Conservation (phyloP, 495 filamentous ascomycete species). For the Neurospora tetrasperma region DNA sequence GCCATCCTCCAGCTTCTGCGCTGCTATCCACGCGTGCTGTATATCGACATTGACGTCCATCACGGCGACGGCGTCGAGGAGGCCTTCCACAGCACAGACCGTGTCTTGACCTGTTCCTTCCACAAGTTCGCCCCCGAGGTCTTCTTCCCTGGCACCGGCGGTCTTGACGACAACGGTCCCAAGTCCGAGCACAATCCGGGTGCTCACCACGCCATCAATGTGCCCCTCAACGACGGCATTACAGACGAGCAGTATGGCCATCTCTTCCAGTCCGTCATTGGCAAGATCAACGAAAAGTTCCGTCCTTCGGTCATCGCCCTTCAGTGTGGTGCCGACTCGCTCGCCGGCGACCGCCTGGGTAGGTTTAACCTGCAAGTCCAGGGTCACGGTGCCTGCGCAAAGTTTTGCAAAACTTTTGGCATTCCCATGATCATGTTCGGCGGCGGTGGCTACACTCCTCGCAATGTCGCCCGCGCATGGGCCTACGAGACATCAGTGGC, state of each 20-base stretch:
- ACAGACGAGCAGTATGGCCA: constrained; percentile 82
- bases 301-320: constrained; percentile 81
- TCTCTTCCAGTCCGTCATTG: constrained; percentile 75
- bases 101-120: constrained; percentile 97
- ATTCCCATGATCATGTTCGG: constrained; percentile 83
- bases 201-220: constrained; percentile 92
- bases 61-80: constrained; percentile 98
- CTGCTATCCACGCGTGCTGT: constrained; percentile 86
- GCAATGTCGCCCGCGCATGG: constrained; percentile 94
- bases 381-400: constrained; percentile 85
- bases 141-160: constrained; percentile 95
- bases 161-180: constrained; percentile 81
- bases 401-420: constrained; percentile 66
- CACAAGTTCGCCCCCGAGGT: constrained; percentile 87
- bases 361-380: constrained; percentile 94
- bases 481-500: constrained; percentile 90
- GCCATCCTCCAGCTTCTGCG: constrained; percentile 93
- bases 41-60: constrained; percentile 98
- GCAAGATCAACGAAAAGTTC: constrained; percentile 63
- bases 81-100: constrained; percentile 93
- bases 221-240: constrained; percentile 90
- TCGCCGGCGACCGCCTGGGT: constrained; percentile 86
- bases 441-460: constrained; percentile 93
- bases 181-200: constrained; percentile 76
- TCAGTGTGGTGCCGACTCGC: constrained; percentile 92